Evolutionary conservation across 768 basidiomycete genomes (phyloP), one percentile per base, ranked within the genome.

Genomic region (Boletus vermiculosoides): DNA sequence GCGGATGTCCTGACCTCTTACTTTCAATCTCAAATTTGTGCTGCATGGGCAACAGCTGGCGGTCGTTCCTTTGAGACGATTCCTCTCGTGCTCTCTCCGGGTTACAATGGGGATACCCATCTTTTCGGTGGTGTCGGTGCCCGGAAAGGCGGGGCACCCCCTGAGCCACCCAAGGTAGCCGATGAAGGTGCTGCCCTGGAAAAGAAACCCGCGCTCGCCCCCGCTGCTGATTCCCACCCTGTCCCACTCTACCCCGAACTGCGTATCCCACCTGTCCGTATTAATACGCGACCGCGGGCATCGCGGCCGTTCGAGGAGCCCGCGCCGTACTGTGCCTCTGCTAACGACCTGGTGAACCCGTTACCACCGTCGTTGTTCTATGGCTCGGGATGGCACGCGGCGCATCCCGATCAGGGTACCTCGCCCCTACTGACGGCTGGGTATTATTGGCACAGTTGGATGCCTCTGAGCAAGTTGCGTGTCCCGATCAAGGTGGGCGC

Each of bases 311-410:
- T 89, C 71, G 84, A 90, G 69, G 97, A 98, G 72, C 83, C 96
- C 50, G 80, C 85, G 39, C 97, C 96, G 8, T 94, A 81, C 76
- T 98, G 97, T 72, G 94, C 92, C 0, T 88, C 87, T 22, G 97
- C 97, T n/a, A 96, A 98, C 73, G 95, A 99, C 71, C 79, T 98
- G 50, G 92, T 99, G 73, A 98, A 98, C 75, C 97, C 97, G 1
- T 80, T 98, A 0, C 96, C 96, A n/a, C 85, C 88, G 0, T 92
- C 91, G 31, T 75, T 98, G 63, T 98, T 98, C 77, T 90, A 88
- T 59, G 97, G 94, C 31, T 87, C 88, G 0, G 97, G 97, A 7
- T 99, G 96, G 96, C 79, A 81, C 58, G 83, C 83, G 1, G 83
- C 81, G 66, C 92, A 94, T 71, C 92, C 90, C 0, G 71, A 80